Base-by-base conservation (phyloP, 257 asterid species). In the Craterostigma plantagineum region DNA sequence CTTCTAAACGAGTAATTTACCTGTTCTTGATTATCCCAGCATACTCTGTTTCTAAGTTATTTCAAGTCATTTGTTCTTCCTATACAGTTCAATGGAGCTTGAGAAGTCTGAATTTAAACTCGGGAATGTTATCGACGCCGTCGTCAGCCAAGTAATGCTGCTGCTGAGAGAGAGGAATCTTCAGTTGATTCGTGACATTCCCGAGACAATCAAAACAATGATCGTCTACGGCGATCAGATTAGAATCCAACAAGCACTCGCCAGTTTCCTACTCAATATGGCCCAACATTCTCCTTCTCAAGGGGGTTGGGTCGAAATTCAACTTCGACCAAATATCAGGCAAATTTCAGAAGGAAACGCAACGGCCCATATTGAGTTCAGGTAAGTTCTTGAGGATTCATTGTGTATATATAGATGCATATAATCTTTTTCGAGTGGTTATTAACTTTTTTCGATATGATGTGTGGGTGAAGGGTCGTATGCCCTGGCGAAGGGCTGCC, bases 401-500 rank as follows among this genome's bases (percentile, higher is more conserved):
- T n/a, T n/a, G n/a, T n/a, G n/a, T n/a, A n/a, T n/a, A n/a, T n/a
- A n/a, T n/a, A n/a, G n/a, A n/a, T n/a, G n/a, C n/a, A n/a, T n/a
- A n/a, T n/a, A n/a, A n/a, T n/a, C n/a, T n/a, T n/a, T n/a, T n/a
- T n/a, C n/a, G n/a, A n/a, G n/a, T n/a, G n/a, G n/a, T n/a, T n/a
- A n/a, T n/a, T n/a, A n/a, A n/a, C n/a, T n/a, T n/a, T n/a, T n/a
- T n/a, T n/a, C n/a, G n/a, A n/a, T n/a, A n/a, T n/a, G n/a, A n/a
- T n/a, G n/a, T n/a, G n/a, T n/a, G n/a, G n/a, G n/a, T n/a, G 57
- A 47, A 80, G 94, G 86, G 65, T 81, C 54, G 66, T 63, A 48
- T 72, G 96, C 66, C 91, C 87, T 0, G 96, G 94, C 2, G 91
- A 77, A 63, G 94, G 96, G 14, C 91, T 86, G 59, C 83, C 96